A percentile compares a stretch with the other conserved stretches of the same genome.
These are phyloP conservation scores for Podila verticillata DNA, from an alignment of 192 early-diverging fungal genomes.

Conservation along the genomic window DNA sequence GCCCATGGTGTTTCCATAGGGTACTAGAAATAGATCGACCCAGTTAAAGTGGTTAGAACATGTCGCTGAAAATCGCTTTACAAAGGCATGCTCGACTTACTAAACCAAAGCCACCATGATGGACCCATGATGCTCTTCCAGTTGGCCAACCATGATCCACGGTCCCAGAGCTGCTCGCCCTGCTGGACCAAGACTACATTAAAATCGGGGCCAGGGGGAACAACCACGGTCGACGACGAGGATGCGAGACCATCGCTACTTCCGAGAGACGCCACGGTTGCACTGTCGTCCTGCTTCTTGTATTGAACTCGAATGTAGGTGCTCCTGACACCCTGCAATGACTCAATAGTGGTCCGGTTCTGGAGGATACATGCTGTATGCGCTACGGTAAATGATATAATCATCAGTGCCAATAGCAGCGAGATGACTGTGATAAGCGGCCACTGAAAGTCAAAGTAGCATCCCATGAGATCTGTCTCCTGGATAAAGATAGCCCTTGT, in stretches of 20 bases:
- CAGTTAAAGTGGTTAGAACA: background rate
- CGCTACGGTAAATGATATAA: slow-evolving; percentile 58
- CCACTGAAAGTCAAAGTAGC: slow-evolving; percentile 53
- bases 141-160: slow-evolving; percentile 51
- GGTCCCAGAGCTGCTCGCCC: slow-evolving; percentile 56
- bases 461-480: background rate
- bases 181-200: slow-evolving; percentile 33
- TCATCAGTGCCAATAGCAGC: slow-evolving; percentile 57
- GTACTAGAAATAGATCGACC: slow-evolving; percentile 8
- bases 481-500: background rate
- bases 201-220: slow-evolving; percentile 24
- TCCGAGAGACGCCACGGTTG: background rate
- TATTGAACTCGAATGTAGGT: slow-evolving; percentile 41
- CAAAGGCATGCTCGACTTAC: slow-evolving; percentile 37
- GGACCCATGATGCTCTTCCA: slow-evolving; percentile 62
- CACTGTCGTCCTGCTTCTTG: slow-evolving; percentile 12
- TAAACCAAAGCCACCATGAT: slow-evolving; percentile 59
- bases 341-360: slow-evolving; percentile 68
- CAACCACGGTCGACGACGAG: slow-evolving; percentile 11
- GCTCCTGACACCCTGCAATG: slow-evolving; percentile 25
- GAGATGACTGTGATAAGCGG: slow-evolving; percentile 44
- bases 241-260: background rate
- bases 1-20: slow-evolving; percentile 31
- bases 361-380: slow-evolving; percentile 58
- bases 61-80: too few species aligned